phyloP scores from a whole-genome alignment of 352 stramenopile genomes.

The Phytopythium litorale region DNA sequence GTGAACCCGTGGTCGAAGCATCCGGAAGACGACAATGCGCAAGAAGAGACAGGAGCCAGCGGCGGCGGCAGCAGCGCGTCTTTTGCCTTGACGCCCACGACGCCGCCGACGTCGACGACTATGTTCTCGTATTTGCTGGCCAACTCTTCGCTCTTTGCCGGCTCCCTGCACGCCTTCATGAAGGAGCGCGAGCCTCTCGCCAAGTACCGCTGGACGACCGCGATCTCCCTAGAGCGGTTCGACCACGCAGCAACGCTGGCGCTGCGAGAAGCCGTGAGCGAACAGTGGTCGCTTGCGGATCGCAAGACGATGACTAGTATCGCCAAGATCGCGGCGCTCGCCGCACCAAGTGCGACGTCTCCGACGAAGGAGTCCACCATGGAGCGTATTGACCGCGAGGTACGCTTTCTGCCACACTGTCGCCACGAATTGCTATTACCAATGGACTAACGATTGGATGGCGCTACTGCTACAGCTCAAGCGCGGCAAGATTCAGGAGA shows the following conservation, averaged over 20 bases:
- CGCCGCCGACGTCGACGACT: conserved; percentile 1
- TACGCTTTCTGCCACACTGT: conserved; percentile 11
- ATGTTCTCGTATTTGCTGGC: conserved; percentile 68
- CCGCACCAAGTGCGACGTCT: conserved; percentile 30
- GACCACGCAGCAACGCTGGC: conserved; percentile 49
- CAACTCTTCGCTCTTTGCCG: conserved; percentile 56
- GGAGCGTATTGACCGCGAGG: conserved; percentile 66
- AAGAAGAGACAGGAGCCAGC: background rate
- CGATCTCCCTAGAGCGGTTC: conserved; percentile 60
- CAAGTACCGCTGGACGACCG: conserved; percentile 64
- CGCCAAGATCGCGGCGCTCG: conserved; percentile 73
- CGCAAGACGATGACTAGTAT: conserved; percentile 80
- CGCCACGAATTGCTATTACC: background rate
- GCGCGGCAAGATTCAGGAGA: conserved; percentile 51
- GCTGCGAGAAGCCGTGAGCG: conserved; percentile 46
- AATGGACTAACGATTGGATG: background rate
- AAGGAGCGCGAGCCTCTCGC: conserved; percentile 47
- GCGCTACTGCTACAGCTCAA: conserved; percentile 29
- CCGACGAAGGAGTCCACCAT: conserved; percentile 20
- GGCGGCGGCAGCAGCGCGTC: conserved; percentile 6
- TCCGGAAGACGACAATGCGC: background rate
- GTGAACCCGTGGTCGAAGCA: conserved; percentile 56
- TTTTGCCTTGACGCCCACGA: background rate
- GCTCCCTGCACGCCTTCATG: conserved; percentile 61
- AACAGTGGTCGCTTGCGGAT: conserved; percentile 48